Evolutionary conservation across 2,329 filamentous ascomycete species (phyloP).

Genomic region (Monosporascus cannonballus): DNA sequence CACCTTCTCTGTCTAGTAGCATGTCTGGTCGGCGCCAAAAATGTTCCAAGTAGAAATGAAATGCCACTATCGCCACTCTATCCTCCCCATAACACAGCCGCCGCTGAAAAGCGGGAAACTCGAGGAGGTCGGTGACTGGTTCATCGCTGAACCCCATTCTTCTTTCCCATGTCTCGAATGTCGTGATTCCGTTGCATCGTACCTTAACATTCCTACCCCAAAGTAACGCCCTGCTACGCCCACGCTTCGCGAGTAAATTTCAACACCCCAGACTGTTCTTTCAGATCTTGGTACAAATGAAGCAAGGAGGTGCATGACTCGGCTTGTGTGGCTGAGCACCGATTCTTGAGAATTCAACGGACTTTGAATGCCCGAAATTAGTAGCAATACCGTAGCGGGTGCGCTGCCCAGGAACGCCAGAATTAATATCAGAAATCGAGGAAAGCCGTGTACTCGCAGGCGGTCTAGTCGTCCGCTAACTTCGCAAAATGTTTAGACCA

Average conservation of each 20-base stretch:
- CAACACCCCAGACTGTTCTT: not conserved
- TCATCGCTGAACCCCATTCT: not conserved
- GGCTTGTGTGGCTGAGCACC: not conserved
- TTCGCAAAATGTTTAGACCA: constrained; percentile 97
- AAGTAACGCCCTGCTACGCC: not conserved
- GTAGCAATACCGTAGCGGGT: not conserved
- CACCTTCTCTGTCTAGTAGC: not conserved
- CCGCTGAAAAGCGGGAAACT: not conserved
- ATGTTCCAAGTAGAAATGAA: not conserved
- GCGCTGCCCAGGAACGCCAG: not conserved
- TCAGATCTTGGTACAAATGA: not conserved
- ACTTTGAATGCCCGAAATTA: not conserved
- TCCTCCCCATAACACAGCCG: not conserved
- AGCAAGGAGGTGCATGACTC: not conserved
- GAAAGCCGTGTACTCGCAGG: constrained; percentile 13
- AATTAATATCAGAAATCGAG: constrained; percentile 5
- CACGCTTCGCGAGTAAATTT: not conserved
- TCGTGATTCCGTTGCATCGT: not conserved
- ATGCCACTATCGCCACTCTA: not conserved
- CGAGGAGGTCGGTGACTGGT: not conserved
- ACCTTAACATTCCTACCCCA: not conserved
- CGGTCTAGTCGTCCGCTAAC: constrained; percentile 41
- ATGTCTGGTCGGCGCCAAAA: not conserved
- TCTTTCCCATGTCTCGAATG: not conserved
- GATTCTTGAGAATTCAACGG: not conserved